These are phyloP conservation scores for Candida glucosophila DNA, from an alignment of 1,139 yeast species.

Conservation along the genomic window DNA sequence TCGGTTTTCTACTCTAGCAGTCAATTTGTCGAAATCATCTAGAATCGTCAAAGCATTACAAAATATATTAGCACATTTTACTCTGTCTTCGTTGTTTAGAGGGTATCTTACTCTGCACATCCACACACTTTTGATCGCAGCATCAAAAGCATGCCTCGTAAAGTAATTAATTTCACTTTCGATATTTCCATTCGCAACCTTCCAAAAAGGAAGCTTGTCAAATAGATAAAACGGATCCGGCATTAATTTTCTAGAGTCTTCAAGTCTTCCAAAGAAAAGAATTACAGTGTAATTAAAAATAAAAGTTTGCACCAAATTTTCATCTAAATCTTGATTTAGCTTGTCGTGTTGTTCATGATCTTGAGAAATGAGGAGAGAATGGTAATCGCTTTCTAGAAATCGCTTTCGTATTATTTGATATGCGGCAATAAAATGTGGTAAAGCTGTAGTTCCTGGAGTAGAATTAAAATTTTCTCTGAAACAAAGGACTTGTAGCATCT, in stretches of 20 bases:
- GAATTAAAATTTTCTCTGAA: constrained; percentile 3
- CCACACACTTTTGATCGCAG: constrained; percentile 4
- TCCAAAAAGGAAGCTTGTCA: constrained; percentile 2
- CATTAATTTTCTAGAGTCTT: constrained; percentile 1
- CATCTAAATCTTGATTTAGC: too few species aligned
- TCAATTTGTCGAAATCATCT: constrained; percentile 1
- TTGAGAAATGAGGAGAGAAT: background rate
- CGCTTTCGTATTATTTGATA: constrained; percentile 3
- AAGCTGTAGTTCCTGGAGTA: constrained; percentile 3
- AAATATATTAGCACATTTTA: background rate
- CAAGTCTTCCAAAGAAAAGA: constrained; percentile 3
- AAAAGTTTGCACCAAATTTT: constrained; percentile 2
- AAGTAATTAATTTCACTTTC: constrained; percentile 1
- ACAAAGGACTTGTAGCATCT: constrained; percentile 4
- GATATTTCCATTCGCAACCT: background rate
- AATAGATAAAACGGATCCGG: constrained; percentile 4
- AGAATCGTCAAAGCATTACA: constrained; percentile 1
- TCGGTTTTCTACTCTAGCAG: background rate
- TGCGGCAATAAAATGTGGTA: constrained; percentile 3
- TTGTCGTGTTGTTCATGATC: too few species aligned
- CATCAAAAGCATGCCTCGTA: constrained; percentile 3
- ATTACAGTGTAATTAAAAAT: constrained; percentile 3
- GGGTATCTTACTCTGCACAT: constrained; percentile 3
- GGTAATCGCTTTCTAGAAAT: background rate
- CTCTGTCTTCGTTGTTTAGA: constrained; percentile 1